Conservation (phyloP, 805 yeast species). For the Clavispora carvajalis region DNA sequence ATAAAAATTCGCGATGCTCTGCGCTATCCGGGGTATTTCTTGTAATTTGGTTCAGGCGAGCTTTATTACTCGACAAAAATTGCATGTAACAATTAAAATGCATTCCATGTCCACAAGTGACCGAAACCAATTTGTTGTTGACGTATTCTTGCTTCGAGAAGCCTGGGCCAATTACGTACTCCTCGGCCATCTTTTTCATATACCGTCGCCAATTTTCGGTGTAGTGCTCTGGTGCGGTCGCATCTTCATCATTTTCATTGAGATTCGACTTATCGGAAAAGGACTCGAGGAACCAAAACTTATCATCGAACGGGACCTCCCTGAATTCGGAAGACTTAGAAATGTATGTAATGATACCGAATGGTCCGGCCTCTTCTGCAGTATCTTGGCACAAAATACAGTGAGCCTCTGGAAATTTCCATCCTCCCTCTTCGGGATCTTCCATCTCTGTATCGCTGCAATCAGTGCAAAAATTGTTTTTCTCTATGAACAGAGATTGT, state of each 20-base stretch:
- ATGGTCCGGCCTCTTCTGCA: slow-evolving; percentile 56
- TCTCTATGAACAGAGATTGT: slow-evolving; percentile 68
- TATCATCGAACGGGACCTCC: slow-evolving; percentile 55
- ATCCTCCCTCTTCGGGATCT: slow-evolving; percentile 37
- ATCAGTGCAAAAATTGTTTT: slow-evolving; percentile 32
- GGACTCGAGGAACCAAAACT: slow-evolving; percentile 61
- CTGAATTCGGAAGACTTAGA: slow-evolving; percentile 57
- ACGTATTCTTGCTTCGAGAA: slow-evolving; percentile 42
- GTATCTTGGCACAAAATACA: slow-evolving; percentile 84
- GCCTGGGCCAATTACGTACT: slow-evolving; percentile 63
- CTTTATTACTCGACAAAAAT: slow-evolving; percentile 51
- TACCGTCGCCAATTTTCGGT: slow-evolving; percentile 34
- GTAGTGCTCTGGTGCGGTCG: slow-evolving; percentile 9
- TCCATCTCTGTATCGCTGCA: slow-evolving; percentile 40
- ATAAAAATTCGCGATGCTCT: slow-evolving; percentile 67
- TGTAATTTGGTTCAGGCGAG: slow-evolving; percentile 66
- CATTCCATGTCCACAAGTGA: slow-evolving; percentile 93
- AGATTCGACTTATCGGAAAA: slow-evolving; percentile 45
- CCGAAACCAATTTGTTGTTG: slow-evolving; percentile 46
- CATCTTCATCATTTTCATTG: slow-evolving; percentile 13
- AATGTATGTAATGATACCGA: slow-evolving; percentile 68
- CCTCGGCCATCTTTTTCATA: slow-evolving; percentile 31
- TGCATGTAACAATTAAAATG: slow-evolving; percentile 73
- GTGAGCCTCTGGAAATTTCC: slow-evolving; percentile 69
- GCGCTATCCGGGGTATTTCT: slow-evolving; percentile 75